Evolutionary conservation across 208 protist species (phyloP).

Genomic region (Acanthamoeba healyi): DNA sequence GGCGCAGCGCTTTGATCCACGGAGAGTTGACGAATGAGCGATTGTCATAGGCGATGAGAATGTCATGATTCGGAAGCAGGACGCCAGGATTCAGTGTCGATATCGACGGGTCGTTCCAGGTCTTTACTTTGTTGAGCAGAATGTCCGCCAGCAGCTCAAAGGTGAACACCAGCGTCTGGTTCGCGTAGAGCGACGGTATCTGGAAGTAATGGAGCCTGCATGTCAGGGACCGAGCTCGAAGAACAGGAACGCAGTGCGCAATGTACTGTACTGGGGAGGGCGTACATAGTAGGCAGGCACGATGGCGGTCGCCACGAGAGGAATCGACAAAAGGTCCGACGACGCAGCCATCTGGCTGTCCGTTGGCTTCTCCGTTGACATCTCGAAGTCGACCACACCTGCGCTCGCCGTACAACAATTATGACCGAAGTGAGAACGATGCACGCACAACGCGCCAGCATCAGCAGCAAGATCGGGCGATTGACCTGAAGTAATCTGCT

Average conservation of each 20-base stretch:
- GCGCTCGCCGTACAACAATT: neutral
- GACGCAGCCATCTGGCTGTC: neutral
- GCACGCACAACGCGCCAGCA: neutral
- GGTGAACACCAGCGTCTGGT: neutral
- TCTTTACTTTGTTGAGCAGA: neutral
- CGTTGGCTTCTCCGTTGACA: neutral
- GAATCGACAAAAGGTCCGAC: neutral
- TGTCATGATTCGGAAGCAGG: neutral
- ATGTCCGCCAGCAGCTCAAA: neutral
- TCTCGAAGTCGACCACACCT: slow-evolving; percentile 14
- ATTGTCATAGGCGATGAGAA: neutral
- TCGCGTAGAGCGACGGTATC: neutral
- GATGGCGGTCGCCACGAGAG: neutral
- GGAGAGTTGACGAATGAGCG: neutral
- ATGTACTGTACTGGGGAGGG: neutral
- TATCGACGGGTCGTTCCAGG: neutral
- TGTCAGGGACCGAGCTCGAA: neutral
- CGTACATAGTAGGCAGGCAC: slow-evolving; percentile 4
- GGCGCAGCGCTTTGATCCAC: neutral
- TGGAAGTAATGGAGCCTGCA: neutral
- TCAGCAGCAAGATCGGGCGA: neutral
- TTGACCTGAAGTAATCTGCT: neutral
- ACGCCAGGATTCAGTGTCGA: neutral
- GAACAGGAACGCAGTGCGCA: neutral
- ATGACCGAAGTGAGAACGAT: neutral